Evolutionary conservation across 805 yeast genomes (phyloP).

Genomic region (Candida lessepsii): DNA sequence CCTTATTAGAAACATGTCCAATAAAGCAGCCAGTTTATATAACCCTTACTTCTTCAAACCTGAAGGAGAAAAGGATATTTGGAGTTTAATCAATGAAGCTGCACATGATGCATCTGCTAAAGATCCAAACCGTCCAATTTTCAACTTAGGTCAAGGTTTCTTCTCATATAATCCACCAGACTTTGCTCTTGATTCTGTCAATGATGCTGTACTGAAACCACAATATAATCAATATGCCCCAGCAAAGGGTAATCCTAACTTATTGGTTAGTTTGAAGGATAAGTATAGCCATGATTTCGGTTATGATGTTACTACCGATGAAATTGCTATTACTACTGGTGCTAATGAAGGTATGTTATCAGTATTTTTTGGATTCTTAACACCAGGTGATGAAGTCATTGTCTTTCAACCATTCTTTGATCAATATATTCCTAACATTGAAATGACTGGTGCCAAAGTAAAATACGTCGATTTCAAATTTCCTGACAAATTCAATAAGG

Average conservation of each 20-base stretch:
- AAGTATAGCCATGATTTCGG: slow-evolving; percentile 71
- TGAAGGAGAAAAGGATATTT: slow-evolving; percentile 79
- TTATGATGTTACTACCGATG: slow-evolving; percentile 52
- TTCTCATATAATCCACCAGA: slow-evolving; percentile 94
- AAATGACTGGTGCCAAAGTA: slow-evolving; percentile 89
- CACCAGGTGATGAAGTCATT: slow-evolving; percentile 90
- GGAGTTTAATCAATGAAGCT: slow-evolving; percentile 94
- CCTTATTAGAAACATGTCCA: slow-evolving; percentile 7
- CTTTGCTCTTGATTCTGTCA: slow-evolving; percentile 85
- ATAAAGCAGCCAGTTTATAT: slow-evolving; percentile 29
- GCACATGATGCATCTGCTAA: slow-evolving; percentile 78
- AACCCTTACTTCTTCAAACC: slow-evolving; percentile 62
- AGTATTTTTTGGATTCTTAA: slow-evolving; percentile 77
- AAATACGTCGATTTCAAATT: slow-evolving; percentile 84
- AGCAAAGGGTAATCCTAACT: slow-evolving; percentile 79
- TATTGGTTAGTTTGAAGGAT: slow-evolving; percentile 65
- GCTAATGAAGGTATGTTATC: slow-evolving; percentile 95
- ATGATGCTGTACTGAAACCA: slow-evolving; percentile 68
- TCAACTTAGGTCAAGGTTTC: slow-evolving; percentile 95
- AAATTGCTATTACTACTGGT: slow-evolving; percentile 86
- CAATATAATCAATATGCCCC: slow-evolving; percentile 90
- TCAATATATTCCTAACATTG: slow-evolving; percentile 92
- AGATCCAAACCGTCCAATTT: slow-evolving; percentile 65
- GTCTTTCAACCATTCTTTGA: slow-evolving; percentile 97
- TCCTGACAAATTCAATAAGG: slow-evolving; percentile 64